Conservation (phyloP, 768 basidiomycete genomes). For the Rossbeevera mucosa region DNA sequence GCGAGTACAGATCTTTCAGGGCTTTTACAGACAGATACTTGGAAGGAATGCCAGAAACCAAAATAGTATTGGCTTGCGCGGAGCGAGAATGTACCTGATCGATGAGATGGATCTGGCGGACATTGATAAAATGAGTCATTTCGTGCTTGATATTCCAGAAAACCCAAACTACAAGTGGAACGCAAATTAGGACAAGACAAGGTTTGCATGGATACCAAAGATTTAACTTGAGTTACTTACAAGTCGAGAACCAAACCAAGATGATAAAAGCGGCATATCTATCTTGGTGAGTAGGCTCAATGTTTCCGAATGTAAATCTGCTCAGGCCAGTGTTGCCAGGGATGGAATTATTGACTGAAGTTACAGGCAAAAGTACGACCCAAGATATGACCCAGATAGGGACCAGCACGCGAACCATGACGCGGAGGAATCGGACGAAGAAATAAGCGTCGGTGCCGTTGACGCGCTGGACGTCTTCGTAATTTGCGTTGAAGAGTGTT, state of each 20-base stretch:
- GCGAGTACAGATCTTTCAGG: conserved; percentile 65
- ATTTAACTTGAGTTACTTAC: conserved; percentile 39
- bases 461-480: conserved; percentile 52
- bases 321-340: conserved; percentile 54
- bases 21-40: conserved; percentile 70
- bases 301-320: conserved; percentile 78
- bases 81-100: conserved; percentile 66
- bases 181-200: conserved; percentile 2
- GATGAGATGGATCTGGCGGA: conserved; percentile 81
- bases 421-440: conserved; percentile 83
- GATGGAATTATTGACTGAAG: conserved; percentile 48
- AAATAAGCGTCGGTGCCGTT: conserved; percentile 93
- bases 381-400: conserved; percentile 93
- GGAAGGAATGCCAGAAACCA: conserved; percentile 84
- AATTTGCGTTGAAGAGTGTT: conserved; percentile 58
- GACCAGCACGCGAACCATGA: conserved; percentile 77
- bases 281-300: conserved; percentile 41
- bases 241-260: conserved; percentile 71
- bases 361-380: conserved; percentile 76
- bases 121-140: conserved; percentile 72
- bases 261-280: conserved; percentile 80
- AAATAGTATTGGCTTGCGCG: conserved; percentile 84
- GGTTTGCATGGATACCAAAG: not conserved
- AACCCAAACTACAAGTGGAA: conserved; percentile 61
- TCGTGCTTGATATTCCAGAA: conserved; percentile 77